Evolutionary conservation across 1,139 yeast species (phyloP).

Genomic region (Lipomyces yarrowii): DNA sequence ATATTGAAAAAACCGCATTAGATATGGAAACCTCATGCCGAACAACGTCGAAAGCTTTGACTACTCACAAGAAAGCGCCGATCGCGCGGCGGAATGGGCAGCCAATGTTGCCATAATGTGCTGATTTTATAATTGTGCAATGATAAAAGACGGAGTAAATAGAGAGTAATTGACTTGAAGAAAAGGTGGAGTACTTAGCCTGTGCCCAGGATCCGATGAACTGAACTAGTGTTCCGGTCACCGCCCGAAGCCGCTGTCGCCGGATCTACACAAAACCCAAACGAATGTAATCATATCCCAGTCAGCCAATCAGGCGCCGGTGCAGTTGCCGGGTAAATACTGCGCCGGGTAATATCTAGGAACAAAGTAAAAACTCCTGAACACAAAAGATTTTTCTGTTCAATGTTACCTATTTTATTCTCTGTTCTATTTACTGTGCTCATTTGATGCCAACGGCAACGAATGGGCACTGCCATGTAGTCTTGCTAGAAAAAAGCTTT

Average conservation of each 20-base stretch:
- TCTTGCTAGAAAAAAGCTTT: conserved; percentile 3
- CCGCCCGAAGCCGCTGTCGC: not conserved
- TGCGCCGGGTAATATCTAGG: not conserved
- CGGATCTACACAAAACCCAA: not conserved
- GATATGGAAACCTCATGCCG: not conserved
- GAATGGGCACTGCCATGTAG: not conserved
- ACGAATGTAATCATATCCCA: not conserved
- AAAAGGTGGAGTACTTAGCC: not conserved
- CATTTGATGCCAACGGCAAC: not conserved
- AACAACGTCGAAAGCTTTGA: no score
- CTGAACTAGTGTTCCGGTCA: not conserved
- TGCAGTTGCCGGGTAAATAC: not conserved
- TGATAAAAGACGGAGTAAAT: no score
- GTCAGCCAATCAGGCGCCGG: not conserved
- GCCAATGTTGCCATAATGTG: conserved; percentile 15
- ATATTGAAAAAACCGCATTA: not conserved
- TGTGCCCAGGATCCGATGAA: not conserved
- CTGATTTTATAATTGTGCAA: not conserved
- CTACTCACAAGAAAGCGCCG: conserved; percentile 16
- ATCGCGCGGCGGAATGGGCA: conserved; percentile 14
- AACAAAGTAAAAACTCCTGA: not conserved
- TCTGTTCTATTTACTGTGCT: not conserved
- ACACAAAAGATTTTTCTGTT: not conserved
- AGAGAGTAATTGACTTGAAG: not conserved
- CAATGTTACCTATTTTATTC: not conserved